phyloP scores from a whole-genome alignment of 2,329 filamentous ascomycete genomes.

The Ampelomyces quisqualis region DNA sequence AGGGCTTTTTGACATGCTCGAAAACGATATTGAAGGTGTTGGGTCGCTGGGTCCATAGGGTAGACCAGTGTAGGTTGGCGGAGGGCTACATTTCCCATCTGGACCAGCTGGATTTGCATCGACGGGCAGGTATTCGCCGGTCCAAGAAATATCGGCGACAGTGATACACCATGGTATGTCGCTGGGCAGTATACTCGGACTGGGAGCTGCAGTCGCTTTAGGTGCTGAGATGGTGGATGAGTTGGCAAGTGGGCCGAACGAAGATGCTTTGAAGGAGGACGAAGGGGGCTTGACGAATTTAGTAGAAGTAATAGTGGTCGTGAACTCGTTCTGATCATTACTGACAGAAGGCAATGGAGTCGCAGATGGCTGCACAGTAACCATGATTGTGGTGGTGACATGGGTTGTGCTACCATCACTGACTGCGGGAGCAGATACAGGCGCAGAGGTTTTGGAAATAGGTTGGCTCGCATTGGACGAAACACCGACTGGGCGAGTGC shows the following conservation, averaged over 20 bases:
- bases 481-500: neutral
- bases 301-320: conserved; percentile 2
- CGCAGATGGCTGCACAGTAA: conserved; percentile 1
- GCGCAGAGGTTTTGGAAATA: too few species aligned
- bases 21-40: neutral
- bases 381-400: conserved; percentile 3
- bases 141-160: conserved; percentile 13
- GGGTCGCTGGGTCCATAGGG: conserved; percentile 6
- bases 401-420: conserved; percentile 9
- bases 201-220: neutral
- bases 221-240: neutral
- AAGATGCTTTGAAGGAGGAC: neutral
- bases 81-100: conserved; percentile 12
- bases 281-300: neutral
- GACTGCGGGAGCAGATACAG: too few species aligned
- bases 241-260: neutral
- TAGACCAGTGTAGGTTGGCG: conserved; percentile 8
- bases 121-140: conserved; percentile 8
- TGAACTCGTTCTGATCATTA: neutral
- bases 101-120: conserved; percentile 9
- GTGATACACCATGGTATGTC: conserved; percentile 17
- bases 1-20: neutral
- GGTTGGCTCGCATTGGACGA: too few species aligned
- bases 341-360: neutral
- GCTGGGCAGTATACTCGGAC: neutral